phyloP scores from a whole-genome alignment of 2,329 filamentous ascomycete species.

The Cladophialophora exuberans region DNA sequence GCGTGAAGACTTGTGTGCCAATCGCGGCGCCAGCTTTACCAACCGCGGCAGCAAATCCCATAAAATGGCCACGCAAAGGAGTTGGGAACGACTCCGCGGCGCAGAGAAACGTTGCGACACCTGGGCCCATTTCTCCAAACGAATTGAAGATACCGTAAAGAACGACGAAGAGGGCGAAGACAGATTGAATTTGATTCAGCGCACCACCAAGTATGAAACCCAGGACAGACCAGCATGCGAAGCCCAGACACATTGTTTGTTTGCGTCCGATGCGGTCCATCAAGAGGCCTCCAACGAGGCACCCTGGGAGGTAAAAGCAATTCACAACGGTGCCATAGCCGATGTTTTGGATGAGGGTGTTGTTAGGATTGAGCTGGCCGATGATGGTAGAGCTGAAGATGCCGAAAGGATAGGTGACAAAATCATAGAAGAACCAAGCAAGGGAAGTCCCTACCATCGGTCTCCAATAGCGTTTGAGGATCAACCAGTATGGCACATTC shows the following conservation, averaged over 20 bases:
- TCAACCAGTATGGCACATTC: conserved; percentile 55
- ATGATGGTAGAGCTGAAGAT: conserved; percentile 60
- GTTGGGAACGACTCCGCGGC: conserved; percentile 56
- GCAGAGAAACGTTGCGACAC: conserved; percentile 44
- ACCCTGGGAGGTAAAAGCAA: conserved; percentile 55
- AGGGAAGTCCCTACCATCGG: conserved; percentile 53
- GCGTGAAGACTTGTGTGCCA: conserved; percentile 56
- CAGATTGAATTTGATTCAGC: conserved; percentile 46
- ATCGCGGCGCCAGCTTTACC: conserved; percentile 57
- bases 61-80: conserved; percentile 53
- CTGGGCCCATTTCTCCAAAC: conserved; percentile 56
- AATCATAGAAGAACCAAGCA: conserved; percentile 60
- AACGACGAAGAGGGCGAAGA: conserved; percentile 56
- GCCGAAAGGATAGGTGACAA: conserved; percentile 50
- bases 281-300: conserved; percentile 52
- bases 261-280: conserved; percentile 55
- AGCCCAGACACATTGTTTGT: conserved; percentile 57
- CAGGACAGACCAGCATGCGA: conserved; percentile 48
- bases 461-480: conserved; percentile 68
- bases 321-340: conserved; percentile 55
- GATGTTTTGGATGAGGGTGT: conserved; percentile 46
- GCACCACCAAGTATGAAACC: conserved; percentile 53
- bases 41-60: conserved; percentile 52
- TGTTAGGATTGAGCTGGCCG: conserved; percentile 43
- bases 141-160: conserved; percentile 56